Percentiles rank a stretch among this genome's conserved stretches.
Conservation (phyloP, 768 basidiomycete genomes). For the Rhizopogon vulgaris region DNA sequence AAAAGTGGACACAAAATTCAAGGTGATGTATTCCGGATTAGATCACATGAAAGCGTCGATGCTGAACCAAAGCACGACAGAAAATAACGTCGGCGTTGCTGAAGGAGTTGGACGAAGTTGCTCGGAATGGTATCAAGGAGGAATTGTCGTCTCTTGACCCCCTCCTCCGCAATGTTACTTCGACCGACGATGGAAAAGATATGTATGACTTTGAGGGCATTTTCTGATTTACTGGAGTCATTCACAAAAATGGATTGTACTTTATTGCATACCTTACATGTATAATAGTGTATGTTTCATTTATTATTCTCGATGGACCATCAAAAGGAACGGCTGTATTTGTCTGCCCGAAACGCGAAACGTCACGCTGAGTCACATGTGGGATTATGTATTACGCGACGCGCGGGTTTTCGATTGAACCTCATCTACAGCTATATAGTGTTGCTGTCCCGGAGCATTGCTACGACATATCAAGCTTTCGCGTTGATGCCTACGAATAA, state of each 20-base stretch:
- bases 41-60: neutral
- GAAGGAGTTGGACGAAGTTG: conserved; percentile 81
- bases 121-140: conserved; percentile 74
- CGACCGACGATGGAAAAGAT: conserved; percentile 30
- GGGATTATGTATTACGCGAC: conserved; percentile 22
- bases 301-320: conserved; percentile 4
- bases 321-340: neutral
- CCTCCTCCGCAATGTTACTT: conserved; percentile 53
- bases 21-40: conserved; percentile 39
- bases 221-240: conserved; percentile 16
- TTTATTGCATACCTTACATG: conserved; percentile 11
- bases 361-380: conserved; percentile 14
- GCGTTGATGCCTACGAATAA: conserved; percentile 22
- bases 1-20: conserved; percentile 81
- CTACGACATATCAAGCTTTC: neutral
- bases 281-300: conserved; percentile 14
- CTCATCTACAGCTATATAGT: no score
- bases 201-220: conserved; percentile 39
- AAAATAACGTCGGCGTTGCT: conserved; percentile 77
- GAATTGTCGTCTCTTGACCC: conserved; percentile 82
- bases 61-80: conserved; percentile 31
- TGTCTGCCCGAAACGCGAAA: conserved; percentile 1
- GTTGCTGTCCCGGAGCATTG: neutral
- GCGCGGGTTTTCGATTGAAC: conserved; percentile 1
- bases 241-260: conserved; percentile 3